Evolutionary conservation across 345 rosid genomes (phyloP).

Genomic region (Citrus cavaleriei): DNA sequence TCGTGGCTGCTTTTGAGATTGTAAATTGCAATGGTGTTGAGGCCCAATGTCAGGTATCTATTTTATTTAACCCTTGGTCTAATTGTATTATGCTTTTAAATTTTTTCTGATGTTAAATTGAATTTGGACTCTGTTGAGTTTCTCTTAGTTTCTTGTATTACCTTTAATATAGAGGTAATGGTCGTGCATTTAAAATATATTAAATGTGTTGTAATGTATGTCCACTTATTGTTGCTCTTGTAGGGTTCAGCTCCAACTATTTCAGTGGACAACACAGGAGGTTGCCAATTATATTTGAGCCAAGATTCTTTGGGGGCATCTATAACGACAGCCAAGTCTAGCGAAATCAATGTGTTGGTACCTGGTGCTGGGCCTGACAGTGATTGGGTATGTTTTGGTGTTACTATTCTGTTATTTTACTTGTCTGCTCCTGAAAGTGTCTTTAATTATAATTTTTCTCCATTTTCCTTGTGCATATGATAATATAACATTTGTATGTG

Average conservation of each 20-base stretch:
- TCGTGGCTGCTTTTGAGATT: slow-evolving; percentile 97
- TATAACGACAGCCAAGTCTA: slow-evolving; percentile 91
- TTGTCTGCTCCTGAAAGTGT: background rate
- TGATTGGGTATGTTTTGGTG: slow-evolving; percentile 65
- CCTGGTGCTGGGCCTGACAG: slow-evolving; percentile 63
- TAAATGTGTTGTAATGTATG: background rate
- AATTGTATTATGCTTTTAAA: background rate
- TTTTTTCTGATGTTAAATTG: background rate
- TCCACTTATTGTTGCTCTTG: slow-evolving; percentile 18
- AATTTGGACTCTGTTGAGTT: background rate
- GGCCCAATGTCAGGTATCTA: slow-evolving; percentile 94
- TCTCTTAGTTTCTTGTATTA: background rate
- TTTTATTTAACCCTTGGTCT: slow-evolving; percentile 1
- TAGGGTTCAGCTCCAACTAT: slow-evolving; percentile 96
- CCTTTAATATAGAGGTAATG: background rate
- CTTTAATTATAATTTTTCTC: background rate
- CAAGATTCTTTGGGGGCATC: slow-evolving; percentile 68
- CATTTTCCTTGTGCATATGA: background rate
- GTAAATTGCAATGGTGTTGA: slow-evolving; percentile 92
- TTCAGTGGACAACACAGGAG: slow-evolving; percentile 87
- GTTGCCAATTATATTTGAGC: slow-evolving; percentile 85
- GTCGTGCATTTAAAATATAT: background rate
- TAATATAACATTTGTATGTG: background rate
- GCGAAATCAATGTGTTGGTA: slow-evolving; percentile 86
- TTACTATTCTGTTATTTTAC: background rate